These are phyloP conservation scores for Trypanosoma boissoni DNA, from an alignment of 208 protist genomes.

Conservation along the genomic window DNA sequence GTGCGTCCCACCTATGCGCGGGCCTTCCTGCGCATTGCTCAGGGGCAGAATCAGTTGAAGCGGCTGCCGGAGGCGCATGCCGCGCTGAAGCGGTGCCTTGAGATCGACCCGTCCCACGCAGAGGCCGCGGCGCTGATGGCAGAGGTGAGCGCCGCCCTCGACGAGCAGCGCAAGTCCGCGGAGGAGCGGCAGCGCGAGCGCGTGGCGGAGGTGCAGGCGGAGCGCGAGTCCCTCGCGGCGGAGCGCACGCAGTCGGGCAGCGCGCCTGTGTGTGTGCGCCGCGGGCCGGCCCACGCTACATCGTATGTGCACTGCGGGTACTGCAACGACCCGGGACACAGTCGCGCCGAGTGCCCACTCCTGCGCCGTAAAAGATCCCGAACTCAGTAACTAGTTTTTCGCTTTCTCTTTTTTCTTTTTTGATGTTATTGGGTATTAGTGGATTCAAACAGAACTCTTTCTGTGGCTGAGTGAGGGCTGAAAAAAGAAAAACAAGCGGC, in stretches of 20 bases:
- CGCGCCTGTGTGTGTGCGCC: constrained; percentile 11
- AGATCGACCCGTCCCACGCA: constrained; percentile 45
- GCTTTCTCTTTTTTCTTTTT: too few species aligned
- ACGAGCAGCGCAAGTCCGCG: constrained; percentile 40
- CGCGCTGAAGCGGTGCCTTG: constrained; percentile 48
- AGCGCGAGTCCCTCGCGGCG: constrained; percentile 37
- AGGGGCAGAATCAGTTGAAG: constrained; percentile 52
- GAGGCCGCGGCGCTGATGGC: constrained; percentile 44
- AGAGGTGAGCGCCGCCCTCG: constrained; percentile 37
- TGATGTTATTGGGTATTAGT: too few species aligned
- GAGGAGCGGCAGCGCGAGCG: constrained; percentile 45
- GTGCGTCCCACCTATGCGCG: constrained; percentile 66
- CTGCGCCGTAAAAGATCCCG: constrained; percentile 62
- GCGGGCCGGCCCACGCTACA: constrained; percentile 38
- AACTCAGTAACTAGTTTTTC: constrained; percentile 12
- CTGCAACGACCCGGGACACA: constrained; percentile 80
- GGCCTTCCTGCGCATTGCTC: constrained; percentile 67
- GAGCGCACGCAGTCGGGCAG: constrained; percentile 11
- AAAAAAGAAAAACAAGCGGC: background rate
- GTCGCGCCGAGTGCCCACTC: constrained; percentile 64
- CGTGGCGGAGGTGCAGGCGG: constrained; percentile 30
- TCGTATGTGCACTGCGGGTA: constrained; percentile 78
- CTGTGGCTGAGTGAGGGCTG: too few species aligned
- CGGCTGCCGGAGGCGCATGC: constrained; percentile 39
- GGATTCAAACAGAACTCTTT: too few species aligned